Percentiles rank a stretch among this genome's conserved stretches.
Evolutionary conservation across 2,329 filamentous ascomycete species (phyloP).

Genomic region (Alternaria sp.): DNA sequence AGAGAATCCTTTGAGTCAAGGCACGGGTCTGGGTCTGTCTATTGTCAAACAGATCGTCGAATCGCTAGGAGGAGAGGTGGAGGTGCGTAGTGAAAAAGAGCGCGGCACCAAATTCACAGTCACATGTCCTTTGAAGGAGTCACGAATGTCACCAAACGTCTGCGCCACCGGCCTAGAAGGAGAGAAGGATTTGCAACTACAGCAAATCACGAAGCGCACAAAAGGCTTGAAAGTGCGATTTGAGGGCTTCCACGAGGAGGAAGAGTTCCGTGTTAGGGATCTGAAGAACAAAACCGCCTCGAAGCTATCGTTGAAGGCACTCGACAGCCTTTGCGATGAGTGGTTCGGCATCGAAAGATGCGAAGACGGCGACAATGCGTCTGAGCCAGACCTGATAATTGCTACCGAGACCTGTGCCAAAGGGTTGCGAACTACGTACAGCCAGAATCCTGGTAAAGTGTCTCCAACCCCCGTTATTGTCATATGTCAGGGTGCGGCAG

Average conservation of each 20-base stretch:
- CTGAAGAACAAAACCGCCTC: slow-evolving; percentile 45
- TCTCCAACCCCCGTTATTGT: slow-evolving; percentile 43
- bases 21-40: slow-evolving; percentile 51
- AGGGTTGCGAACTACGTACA: slow-evolving; percentile 37
- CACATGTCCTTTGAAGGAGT: slow-evolving; percentile 44
- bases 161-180: slow-evolving; percentile 30
- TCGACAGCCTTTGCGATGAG: slow-evolving; percentile 44
- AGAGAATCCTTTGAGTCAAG: slow-evolving; percentile 50
- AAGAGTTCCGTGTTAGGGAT: slow-evolving; percentile 42
- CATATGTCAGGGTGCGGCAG: slow-evolving; percentile 46
- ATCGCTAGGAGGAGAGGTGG: slow-evolving; percentile 48
- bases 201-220: slow-evolving; percentile 38
- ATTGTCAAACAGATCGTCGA: slow-evolving; percentile 52
- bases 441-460: slow-evolving; percentile 23
- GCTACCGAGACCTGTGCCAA: slow-evolving; percentile 45
- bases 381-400: slow-evolving; percentile 39
- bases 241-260: slow-evolving; percentile 45
- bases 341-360: slow-evolving; percentile 48
- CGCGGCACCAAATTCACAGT: slow-evolving; percentile 50
- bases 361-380: slow-evolving; percentile 18
- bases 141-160: slow-evolving; percentile 41
- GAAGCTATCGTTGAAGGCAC: slow-evolving; percentile 41
- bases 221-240: slow-evolving; percentile 42
- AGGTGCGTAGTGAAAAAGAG: slow-evolving; percentile 47
- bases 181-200: slow-evolving; percentile 33